A percentile compares a stretch with the other conserved stretches of the same genome.
Conservation (phyloP, 2,329 filamentous ascomycete species). For the Keithomyces neogunnii region DNA sequence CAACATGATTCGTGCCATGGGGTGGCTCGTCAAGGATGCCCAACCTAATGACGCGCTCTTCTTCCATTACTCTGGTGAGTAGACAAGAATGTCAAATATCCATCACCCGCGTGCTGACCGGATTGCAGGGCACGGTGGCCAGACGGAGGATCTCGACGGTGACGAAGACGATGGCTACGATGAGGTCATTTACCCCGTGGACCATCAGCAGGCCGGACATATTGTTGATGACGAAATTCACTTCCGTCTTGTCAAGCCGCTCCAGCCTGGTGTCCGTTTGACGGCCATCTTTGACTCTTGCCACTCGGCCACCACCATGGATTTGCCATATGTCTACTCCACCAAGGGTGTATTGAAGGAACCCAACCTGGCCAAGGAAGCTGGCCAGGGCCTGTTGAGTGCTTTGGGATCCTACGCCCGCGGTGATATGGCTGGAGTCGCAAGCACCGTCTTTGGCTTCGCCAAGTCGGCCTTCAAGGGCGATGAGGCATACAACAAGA, state of each 20-base stretch:
- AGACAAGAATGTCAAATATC: constrained; percentile 11
- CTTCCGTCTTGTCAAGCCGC: constrained; percentile 63
- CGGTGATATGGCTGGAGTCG: constrained; percentile 76
- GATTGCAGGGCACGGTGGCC: constrained; percentile 60
- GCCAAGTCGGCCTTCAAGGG: constrained; percentile 82
- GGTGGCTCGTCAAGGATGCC: constrained; percentile 65
- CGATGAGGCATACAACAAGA: constrained; percentile 69
- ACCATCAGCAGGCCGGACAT: constrained; percentile 60
- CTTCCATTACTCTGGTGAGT: constrained; percentile 63
- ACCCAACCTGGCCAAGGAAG: constrained; percentile 73
- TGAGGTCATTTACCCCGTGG: constrained; percentile 72
- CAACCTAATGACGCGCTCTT: constrained; percentile 69
- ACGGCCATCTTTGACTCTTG: constrained; percentile 78
- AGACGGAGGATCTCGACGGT: constrained; percentile 63
- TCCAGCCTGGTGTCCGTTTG: constrained; percentile 75
- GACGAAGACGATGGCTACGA: constrained; percentile 73
- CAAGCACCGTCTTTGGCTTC: constrained; percentile 70
- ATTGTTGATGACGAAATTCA: constrained; percentile 77
- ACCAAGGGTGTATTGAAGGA: constrained; percentile 75
- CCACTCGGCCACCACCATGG: constrained; percentile 69
- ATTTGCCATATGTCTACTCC: constrained; percentile 72
- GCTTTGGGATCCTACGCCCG: constrained; percentile 72
- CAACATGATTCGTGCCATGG: constrained; percentile 68
- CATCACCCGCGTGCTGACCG: constrained; percentile 5
- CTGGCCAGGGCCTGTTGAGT: constrained; percentile 61